Base-by-base conservation (phyloP, 352 stramenopile genomes). In the Pelagophyceae sp. region DNA sequence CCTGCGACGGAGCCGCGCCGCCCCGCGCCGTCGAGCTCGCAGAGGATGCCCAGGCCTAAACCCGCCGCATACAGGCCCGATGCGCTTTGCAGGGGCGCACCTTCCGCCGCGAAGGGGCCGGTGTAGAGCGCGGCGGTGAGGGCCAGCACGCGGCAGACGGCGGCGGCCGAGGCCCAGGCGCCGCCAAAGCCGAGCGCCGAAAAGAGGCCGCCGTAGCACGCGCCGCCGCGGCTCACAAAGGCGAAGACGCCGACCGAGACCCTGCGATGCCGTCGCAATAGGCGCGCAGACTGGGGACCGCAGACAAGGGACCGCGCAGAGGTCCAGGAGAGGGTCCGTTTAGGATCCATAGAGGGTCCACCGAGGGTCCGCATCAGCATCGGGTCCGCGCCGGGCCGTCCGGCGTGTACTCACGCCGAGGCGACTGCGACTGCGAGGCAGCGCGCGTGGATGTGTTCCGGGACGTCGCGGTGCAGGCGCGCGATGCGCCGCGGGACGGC, bases 401-500 rank as follows among this genome's bases (percentile, higher is more conserved):
- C n/a, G n/a, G n/a, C n/a, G n/a, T n/a, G n/a, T n/a, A n/a, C n/a
- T n/a, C n/a, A n/a, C 72, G 27, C 2, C 31, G 67, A 67, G 77
- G 93, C 90, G 51, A 94, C 91, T 82, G 85, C 91, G 69, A 94
- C 92, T n/a, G 93, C 82, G 77, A 93, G 81, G 82, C 93, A 94
- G 40, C 89, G 88, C 74, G 88, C 89, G 23, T 92, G 82, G 78
- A 94, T 94, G 79, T 94, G 90, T 23, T 86, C 91, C 27, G 88
- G 90, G 77, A 94, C 88, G 77, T 94, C 89, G 61, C 90, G 88
- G 25, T 88, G 89, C 60, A 94, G 84, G 17, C 86, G 80, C 15
- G 89, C 88, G 72, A 93, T 92, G 23, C 84, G 83, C 38, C 82
- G 81, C 29, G 90, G 90, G 35, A 93, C 82, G 75, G 85, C 91